Conservation (phyloP, 2,329 filamentous ascomycete genomes). For the Alternaria brassicicola region DNA sequence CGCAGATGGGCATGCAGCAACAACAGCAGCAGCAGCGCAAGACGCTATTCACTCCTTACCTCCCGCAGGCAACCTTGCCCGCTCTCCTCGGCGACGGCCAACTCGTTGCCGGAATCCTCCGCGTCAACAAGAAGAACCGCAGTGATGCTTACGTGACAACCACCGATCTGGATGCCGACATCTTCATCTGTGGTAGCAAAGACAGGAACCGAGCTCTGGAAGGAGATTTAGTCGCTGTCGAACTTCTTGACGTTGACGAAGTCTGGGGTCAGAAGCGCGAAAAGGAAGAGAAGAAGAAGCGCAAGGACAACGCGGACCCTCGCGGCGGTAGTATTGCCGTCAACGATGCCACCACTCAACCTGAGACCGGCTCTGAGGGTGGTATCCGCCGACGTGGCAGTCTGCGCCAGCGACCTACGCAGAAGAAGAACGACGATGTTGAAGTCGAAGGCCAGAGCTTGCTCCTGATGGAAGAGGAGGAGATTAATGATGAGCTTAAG, state of each 20-base stretch:
- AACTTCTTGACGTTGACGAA: conserved; percentile 96
- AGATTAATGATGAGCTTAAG: conserved; percentile 98
- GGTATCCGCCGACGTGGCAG: conserved; percentile 91
- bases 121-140: conserved; percentile 99
- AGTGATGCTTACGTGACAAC: conserved; percentile 98
- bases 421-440: conserved; percentile 99
- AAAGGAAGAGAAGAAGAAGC: conserved; percentile 99
- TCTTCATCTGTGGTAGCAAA: conserved; percentile 99
- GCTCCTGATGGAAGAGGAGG: conserved; percentile 95
- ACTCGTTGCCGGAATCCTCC: conserved; percentile 92
- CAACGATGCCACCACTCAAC: conserved; percentile 63
- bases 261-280: conserved; percentile 99
- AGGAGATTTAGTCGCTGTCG: conserved; percentile 92
- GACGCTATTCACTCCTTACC: conserved; percentile 96
- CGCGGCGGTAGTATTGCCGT: conserved; percentile 78
- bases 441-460: conserved; percentile 98
- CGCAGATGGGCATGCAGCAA: conserved; percentile 66
- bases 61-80: conserved; percentile 91
- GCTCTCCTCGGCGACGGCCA: conserved; percentile 90
- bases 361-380: conserved; percentile 71
- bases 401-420: conserved; percentile 92
- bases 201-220: conserved; percentile 96
- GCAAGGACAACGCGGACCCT: conserved; percentile 96
- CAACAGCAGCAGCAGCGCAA: conserved; percentile 96
- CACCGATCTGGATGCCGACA: conserved; percentile 93